Conservation (phyloP, 2,329 filamentous ascomycete genomes). For the Fusarium redolens region DNA sequence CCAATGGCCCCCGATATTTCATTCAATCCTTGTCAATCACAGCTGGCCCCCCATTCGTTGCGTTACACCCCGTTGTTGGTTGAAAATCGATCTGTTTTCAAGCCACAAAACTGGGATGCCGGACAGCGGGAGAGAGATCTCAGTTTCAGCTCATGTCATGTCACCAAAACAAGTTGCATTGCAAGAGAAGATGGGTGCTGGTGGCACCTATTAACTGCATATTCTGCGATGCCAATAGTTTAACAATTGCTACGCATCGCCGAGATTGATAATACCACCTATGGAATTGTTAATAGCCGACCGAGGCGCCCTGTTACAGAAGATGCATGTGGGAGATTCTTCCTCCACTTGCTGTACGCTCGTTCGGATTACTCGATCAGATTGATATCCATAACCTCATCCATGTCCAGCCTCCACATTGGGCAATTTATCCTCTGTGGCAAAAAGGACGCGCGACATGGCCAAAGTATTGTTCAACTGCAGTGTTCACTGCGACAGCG, state of each 20-base stretch:
- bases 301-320: conserved; percentile 7
- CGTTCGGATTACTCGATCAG: conserved; percentile 17
- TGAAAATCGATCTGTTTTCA: conserved; percentile 12
- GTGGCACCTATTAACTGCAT: neutral
- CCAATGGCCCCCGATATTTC: neutral
- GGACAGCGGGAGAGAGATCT: conserved; percentile 4
- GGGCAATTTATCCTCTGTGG: conserved; percentile 22
- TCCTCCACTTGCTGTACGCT: conserved; percentile 9
- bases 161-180: conserved; percentile 1
- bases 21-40: neutral
- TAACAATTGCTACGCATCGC: neutral
- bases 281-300: conserved; percentile 6
- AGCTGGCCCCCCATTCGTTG: neutral
- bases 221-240: neutral
- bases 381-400: neutral
- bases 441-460: conserved; percentile 24
- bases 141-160: conserved; percentile 5
- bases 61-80: conserved; percentile 15
- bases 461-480: neutral
- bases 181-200: neutral
- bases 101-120: conserved; percentile 16
- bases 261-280: neutral
- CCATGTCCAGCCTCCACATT: conserved; percentile 11
- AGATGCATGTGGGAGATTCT: conserved; percentile 1
- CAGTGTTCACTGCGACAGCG: neutral